Evolutionary conservation across 768 basidiomycete genomes (phyloP).

Genomic region (Pisolithus tinctorius): DNA sequence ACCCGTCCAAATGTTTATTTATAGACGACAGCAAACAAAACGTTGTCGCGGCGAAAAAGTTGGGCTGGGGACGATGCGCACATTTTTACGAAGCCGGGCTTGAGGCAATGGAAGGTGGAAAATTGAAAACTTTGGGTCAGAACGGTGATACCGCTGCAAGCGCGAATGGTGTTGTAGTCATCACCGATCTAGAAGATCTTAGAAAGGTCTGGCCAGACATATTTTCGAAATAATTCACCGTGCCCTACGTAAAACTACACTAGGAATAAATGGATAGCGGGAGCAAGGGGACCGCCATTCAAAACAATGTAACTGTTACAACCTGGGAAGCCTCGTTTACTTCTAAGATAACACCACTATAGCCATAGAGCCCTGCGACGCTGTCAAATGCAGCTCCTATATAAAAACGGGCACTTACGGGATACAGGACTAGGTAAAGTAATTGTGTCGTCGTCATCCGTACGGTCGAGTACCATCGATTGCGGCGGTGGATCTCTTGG

Average conservation of each 20-base stretch:
- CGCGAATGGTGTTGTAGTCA: slow-evolving; percentile 42
- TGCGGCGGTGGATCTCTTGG: slow-evolving; percentile 62
- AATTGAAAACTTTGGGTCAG: slow-evolving; percentile 37
- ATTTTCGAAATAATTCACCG: slow-evolving; percentile 37
- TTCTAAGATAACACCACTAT: slow-evolving; percentile 77
- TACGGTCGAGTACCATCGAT: slow-evolving; percentile 75
- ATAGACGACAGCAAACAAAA: slow-evolving; percentile 73
- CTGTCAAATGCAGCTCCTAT: neutral
- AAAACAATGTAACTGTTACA: slow-evolving; percentile 65
- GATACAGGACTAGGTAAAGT: slow-evolving; percentile 63
- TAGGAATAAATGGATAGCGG: slow-evolving; percentile 1
- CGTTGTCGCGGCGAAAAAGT: slow-evolving; percentile 53
- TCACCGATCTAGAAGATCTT: slow-evolving; percentile 59
- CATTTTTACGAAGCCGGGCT: slow-evolving; percentile 71
- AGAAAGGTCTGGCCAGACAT: slow-evolving; percentile 70
- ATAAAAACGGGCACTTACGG: slow-evolving; percentile 38
- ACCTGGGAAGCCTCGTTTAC: slow-evolving; percentile 75
- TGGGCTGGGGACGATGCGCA: slow-evolving; percentile 69
- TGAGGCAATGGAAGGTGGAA: slow-evolving; percentile 58
- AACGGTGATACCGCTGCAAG: slow-evolving; percentile 29
- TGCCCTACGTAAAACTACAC: slow-evolving; percentile 1
- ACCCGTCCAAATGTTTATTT: slow-evolving; percentile 70
- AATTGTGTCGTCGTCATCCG: slow-evolving; percentile 66
- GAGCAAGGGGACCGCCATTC: slow-evolving; percentile 10
- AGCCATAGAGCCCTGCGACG: slow-evolving; percentile 47